These are phyloP conservation scores for Emydomyces testavorans DNA, from an alignment of 2,329 filamentous ascomycete species.

Conservation along the genomic window DNA sequence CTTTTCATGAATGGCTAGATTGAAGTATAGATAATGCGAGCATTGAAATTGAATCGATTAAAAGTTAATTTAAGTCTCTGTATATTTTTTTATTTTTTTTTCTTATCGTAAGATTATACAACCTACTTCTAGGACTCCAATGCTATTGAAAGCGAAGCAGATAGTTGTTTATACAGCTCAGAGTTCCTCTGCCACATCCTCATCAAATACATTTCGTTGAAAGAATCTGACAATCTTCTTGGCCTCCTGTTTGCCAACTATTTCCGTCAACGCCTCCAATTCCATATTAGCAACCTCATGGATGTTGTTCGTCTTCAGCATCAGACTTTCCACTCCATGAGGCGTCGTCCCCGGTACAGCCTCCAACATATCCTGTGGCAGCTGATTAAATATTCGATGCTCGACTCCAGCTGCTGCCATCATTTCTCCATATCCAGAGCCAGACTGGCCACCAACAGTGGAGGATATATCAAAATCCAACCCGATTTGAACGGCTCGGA, in stretches of 20 bases:
- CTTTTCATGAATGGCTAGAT: slow-evolving; percentile 4
- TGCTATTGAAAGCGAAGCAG: background rate
- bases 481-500: slow-evolving; percentile 72
- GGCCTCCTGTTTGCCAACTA: slow-evolving; percentile 68
- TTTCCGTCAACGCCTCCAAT: slow-evolving; percentile 55
- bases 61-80: background rate
- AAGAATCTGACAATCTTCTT: slow-evolving; percentile 74
- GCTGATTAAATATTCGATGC: slow-evolving; percentile 63
- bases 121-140: too few species aligned
- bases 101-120: background rate
- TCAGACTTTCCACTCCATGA: slow-evolving; percentile 62
- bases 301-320: slow-evolving; percentile 62
- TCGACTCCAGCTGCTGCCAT: slow-evolving; percentile 44
- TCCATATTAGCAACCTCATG: slow-evolving; percentile 76
- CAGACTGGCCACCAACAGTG: slow-evolving; percentile 14
- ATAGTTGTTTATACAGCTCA: background rate
- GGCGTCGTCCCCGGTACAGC: slow-evolving; percentile 73
- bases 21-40: slow-evolving; percentile 12
- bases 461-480: slow-evolving; percentile 46
- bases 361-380: slow-evolving; percentile 82
- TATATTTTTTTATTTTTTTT: background rate
- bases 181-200: slow-evolving; percentile 15
- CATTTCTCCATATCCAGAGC: slow-evolving; percentile 37
- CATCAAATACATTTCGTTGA: slow-evolving; percentile 49
- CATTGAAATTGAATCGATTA: slow-evolving; percentile 7